Percentiles rank a stretch among this genome's conserved stretches.
Evolutionary conservation across 352 stramenopile genomes (phyloP).

Genomic region (Globisporangium paddicum): DNA sequence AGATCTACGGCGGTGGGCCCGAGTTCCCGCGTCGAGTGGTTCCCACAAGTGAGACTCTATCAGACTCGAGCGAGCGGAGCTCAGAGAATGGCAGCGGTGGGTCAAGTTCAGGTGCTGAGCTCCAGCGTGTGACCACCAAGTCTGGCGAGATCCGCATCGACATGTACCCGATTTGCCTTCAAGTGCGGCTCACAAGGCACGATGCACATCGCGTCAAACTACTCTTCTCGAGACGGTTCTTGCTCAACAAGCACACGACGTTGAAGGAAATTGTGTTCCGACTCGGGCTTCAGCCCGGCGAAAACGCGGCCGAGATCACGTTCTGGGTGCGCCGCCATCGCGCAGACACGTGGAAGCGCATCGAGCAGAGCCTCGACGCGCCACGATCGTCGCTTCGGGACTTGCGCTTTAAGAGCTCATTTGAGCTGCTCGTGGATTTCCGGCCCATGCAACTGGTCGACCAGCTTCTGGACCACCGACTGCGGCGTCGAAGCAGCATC

Average conservation of each 20-base stretch:
- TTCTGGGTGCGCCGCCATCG: conserved; percentile 60
- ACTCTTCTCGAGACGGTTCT: conserved; percentile 45
- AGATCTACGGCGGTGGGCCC: conserved; percentile 51
- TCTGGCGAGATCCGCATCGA: conserved; percentile 22
- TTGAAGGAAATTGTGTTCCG: conserved; percentile 57
- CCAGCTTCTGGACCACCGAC: conserved; percentile 17
- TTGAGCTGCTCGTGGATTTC: conserved; percentile 73
- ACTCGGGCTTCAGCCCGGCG: conserved; percentile 42
- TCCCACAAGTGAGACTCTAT: neutral
- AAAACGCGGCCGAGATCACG: conserved; percentile 51
- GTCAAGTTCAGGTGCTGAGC: neutral
- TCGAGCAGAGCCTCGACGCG: conserved; percentile 50
- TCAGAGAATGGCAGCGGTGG: neutral
- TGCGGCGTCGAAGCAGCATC: conserved; percentile 19
- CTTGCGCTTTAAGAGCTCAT: conserved; percentile 36
- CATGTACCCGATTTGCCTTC: conserved; percentile 49
- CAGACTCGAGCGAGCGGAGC: neutral
- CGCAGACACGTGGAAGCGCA: conserved; percentile 47
- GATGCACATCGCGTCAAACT: conserved; percentile 53
- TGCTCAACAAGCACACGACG: conserved; percentile 31
- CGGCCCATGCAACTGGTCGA: conserved; percentile 30
- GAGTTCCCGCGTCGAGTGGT: conserved; percentile 50
- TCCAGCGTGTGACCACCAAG: neutral
- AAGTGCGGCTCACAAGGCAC: conserved; percentile 51
- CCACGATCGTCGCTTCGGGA: conserved; percentile 31